phyloP scores from a whole-genome alignment of 2,329 filamentous ascomycete species.

The Penicillium sp. region DNA sequence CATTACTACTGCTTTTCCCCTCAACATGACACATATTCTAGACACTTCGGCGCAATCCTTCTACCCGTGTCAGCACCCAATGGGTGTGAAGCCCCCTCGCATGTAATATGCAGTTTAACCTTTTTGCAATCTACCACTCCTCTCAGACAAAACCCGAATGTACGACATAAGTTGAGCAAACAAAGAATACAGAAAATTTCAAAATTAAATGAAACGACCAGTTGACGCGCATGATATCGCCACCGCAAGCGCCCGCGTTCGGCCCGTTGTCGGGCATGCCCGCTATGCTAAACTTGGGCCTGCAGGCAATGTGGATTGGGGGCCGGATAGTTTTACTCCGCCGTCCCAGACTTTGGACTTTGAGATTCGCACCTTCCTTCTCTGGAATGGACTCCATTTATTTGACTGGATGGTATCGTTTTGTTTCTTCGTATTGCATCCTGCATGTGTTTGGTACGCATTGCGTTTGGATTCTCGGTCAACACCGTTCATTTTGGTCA shows the following conservation, averaged over 20 bases:
- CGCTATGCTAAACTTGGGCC: conserved; percentile 20
- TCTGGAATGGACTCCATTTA: conserved; percentile 15
- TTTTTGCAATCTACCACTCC: not conserved
- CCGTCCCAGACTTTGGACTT: conserved; percentile 7
- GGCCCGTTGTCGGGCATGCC: conserved; percentile 30
- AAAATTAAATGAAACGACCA: not conserved
- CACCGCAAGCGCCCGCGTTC: conserved; percentile 24
- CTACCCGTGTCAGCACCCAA: not conserved
- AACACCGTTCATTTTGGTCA: not conserved
- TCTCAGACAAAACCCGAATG: not conserved
- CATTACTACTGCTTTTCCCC: conserved; percentile 1
- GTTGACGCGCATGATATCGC: conserved; percentile 12
- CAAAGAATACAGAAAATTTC: not conserved
- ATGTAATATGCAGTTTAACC: not conserved
- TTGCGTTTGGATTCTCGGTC: not conserved
- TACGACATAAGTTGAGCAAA: not conserved
- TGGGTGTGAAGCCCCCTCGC: not conserved
- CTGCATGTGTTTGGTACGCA: not conserved
- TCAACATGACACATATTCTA: conserved; percentile 7
- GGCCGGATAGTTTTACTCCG: conserved; percentile 17
- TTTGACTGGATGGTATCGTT: conserved; percentile 8
- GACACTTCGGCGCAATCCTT: conserved; percentile 2
- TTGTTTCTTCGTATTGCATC: not conserved
- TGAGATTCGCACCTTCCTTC: conserved; percentile 18
- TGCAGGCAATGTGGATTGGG: conserved; percentile 13